A percentile compares a stretch with the other conserved stretches of the same genome.
Conservation (phyloP, 2,329 filamentous ascomycete genomes). For the Tolypocladium sp. region DNA sequence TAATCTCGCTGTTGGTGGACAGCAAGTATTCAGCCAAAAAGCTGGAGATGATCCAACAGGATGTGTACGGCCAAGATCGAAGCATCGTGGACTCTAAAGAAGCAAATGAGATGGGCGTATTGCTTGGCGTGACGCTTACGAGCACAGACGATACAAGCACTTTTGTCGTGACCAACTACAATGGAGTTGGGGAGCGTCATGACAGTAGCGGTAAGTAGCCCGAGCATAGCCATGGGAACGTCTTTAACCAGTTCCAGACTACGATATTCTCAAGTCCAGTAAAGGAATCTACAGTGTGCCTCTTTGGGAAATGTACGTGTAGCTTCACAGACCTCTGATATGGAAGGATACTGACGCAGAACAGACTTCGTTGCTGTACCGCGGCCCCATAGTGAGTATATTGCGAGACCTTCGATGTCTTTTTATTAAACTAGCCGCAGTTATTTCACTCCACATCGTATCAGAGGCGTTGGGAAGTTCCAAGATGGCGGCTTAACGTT, state of each 20-base stretch:
- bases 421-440: neutral
- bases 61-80: constrained; percentile 1
- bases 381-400: constrained; percentile 5
- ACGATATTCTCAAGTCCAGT: neutral
- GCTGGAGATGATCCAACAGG: constrained; percentile 4
- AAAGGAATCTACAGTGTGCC: neutral
- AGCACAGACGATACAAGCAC: constrained; percentile 1
- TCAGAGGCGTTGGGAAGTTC: constrained; percentile 3
- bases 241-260: neutral
- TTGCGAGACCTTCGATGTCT: neutral
- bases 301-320: constrained; percentile 2
- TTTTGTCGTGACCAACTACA: constrained; percentile 4
- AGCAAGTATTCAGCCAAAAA: constrained; percentile 4
- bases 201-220: neutral
- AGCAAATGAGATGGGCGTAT: constrained; percentile 2
- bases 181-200: neutral
- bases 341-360: neutral
- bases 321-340: neutral
- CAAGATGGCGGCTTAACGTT: constrained; percentile 5
- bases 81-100: constrained; percentile 1
- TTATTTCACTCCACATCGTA: constrained; percentile 4
- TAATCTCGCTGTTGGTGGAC: constrained; percentile 3
- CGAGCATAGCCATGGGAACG: no score
- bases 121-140: constrained; percentile 3
- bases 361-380: constrained; percentile 1